Evolutionary conservation across 2,329 filamentous ascomycete species (phyloP).

Genomic region (Fusarium sulawesiense): DNA sequence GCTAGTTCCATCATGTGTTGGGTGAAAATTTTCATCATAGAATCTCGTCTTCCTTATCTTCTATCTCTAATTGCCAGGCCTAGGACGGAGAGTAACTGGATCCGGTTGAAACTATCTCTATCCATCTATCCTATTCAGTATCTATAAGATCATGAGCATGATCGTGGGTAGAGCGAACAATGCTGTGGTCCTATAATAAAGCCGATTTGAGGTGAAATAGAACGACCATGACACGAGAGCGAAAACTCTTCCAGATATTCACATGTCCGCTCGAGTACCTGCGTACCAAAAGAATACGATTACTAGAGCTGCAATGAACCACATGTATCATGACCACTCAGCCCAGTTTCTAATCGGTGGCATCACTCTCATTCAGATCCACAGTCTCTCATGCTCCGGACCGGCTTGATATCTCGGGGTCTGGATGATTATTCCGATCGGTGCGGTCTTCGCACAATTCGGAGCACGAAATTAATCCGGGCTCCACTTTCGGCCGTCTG

Average conservation of each 20-base stretch:
- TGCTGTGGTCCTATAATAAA: not conserved
- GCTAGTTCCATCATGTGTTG: fast-evolving
- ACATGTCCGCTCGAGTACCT: not conserved
- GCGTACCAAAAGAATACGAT: not conserved
- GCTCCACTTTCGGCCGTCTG: constrained; percentile 14
- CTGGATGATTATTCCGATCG: constrained; percentile 12
- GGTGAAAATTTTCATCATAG: not conserved
- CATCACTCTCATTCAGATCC: not conserved
- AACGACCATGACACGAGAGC: not conserved
- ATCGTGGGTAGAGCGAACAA: not conserved
- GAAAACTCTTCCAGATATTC: not conserved
- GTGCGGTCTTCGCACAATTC: constrained; percentile 15
- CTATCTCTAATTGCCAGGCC: too few relatives aligned
- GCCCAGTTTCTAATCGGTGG: not conserved
- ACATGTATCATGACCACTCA: not conserved
- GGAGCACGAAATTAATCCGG: constrained; percentile 25
- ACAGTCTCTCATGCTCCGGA: not conserved
- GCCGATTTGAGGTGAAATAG: not conserved
- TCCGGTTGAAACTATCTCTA: not conserved
- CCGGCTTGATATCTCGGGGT: not conserved
- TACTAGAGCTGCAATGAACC: not conserved
- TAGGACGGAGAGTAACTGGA: not conserved
- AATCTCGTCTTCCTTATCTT: too few relatives aligned
- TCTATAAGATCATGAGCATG: not conserved
- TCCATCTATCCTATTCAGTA: not conserved